Evolutionary conservation across 2,329 filamentous ascomycete genomes (phyloP).

Genomic region (Apiospora sp.): DNA sequence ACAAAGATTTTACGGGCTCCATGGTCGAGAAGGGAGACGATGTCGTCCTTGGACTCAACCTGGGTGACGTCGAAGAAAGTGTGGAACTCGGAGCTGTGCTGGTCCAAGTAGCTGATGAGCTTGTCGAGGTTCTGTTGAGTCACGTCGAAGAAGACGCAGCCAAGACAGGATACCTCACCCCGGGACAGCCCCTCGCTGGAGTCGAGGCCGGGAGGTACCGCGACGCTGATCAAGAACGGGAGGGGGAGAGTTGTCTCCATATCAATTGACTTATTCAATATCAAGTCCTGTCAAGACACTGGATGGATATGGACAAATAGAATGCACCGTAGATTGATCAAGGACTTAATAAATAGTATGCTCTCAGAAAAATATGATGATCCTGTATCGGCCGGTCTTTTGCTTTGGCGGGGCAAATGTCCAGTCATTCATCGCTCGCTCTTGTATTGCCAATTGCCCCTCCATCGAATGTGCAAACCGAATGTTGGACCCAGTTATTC

Average conservation of each 20-base stretch:
- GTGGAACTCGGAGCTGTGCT: conserved; percentile 60
- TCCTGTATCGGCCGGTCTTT: conserved; percentile 10
- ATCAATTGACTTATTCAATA: conserved; percentile 20
- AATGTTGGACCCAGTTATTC: background rate
- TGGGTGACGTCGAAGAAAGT: conserved; percentile 81
- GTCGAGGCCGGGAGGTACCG: conserved; percentile 57
- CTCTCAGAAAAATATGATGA: conserved; percentile 15
- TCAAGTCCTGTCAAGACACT: background rate
- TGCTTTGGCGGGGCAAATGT: conserved; percentile 14
- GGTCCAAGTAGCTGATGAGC: conserved; percentile 55
- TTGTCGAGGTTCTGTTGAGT: conserved; percentile 50
- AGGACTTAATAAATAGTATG: background rate
- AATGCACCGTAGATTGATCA: background rate
- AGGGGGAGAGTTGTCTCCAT: conserved; percentile 73
- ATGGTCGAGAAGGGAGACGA: conserved; percentile 82
- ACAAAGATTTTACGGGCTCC: conserved; percentile 90
- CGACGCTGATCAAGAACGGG: conserved; percentile 68
- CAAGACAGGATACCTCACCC: conserved; percentile 66
- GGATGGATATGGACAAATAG: background rate
- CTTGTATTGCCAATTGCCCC: conserved; percentile 21
- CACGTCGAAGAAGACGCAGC: conserved; percentile 65
- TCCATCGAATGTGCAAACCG: conserved; percentile 16
- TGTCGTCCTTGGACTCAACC: conserved; percentile 73
- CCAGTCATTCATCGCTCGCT: conserved; percentile 16
- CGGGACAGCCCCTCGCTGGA: conserved; percentile 61